Conservation (phyloP, 495 filamentous ascomycete species). For the Parmelia sp. region DNA sequence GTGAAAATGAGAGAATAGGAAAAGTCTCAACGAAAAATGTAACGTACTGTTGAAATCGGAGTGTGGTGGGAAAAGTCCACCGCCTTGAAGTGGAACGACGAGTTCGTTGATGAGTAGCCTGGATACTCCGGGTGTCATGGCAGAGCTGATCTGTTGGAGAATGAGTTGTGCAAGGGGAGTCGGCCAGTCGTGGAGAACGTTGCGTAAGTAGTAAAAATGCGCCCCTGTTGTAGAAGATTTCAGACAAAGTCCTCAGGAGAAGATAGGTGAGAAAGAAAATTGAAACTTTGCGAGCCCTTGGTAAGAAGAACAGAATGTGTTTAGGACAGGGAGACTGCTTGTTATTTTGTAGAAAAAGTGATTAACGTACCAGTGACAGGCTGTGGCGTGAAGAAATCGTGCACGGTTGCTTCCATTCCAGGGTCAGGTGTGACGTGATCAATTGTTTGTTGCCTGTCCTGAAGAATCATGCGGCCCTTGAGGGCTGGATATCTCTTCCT, state of each 20-base stretch:
- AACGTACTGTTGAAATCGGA: slow-evolving; percentile 32
- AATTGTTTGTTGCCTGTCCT: slow-evolving; percentile 23
- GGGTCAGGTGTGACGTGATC: slow-evolving; percentile 24
- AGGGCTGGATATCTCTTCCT: slow-evolving; percentile 18
- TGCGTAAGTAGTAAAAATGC: slow-evolving; percentile 44
- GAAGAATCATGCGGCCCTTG: slow-evolving; percentile 30
- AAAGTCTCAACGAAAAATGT: too few species aligned
- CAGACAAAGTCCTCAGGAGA: too few species aligned
- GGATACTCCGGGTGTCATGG: slow-evolving; percentile 39
- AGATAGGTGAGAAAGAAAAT: neutral
- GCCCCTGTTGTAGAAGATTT: slow-evolving; percentile 30
- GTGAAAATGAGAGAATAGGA: too few species aligned
- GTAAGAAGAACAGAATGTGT: neutral
- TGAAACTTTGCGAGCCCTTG: neutral
- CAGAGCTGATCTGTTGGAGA: slow-evolving; percentile 30
- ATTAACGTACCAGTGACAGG: slow-evolving; percentile 20
- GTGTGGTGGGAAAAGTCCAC: slow-evolving; percentile 25
- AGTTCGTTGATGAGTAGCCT: slow-evolving; percentile 44
- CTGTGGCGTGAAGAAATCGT: slow-evolving; percentile 45
- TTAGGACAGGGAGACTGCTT: neutral
- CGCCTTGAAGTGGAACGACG: slow-evolving; percentile 30
- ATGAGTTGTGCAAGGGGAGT: slow-evolving; percentile 40
- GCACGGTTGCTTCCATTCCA: slow-evolving; percentile 40
- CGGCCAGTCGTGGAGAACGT: slow-evolving; percentile 43
- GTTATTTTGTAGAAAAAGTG: neutral